Percentiles rank a stretch among this genome's conserved stretches.
Conservation (phyloP, 208 protist genomes). For the Porcisia deanei region DNA sequence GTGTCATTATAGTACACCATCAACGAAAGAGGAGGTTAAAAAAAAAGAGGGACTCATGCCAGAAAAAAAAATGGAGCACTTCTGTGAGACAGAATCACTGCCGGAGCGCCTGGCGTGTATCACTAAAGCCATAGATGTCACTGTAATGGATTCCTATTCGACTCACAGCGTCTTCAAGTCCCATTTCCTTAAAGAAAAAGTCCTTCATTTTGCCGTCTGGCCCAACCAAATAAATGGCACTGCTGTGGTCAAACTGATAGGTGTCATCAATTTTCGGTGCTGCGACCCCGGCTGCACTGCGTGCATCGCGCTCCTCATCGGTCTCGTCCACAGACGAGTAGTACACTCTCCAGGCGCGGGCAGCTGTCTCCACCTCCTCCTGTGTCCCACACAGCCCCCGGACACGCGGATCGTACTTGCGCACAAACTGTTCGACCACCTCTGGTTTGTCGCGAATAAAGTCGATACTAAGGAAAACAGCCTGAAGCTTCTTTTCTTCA, state of each 20-base stretch:
- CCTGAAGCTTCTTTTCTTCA: constrained; percentile 57
- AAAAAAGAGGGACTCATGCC: not conserved
- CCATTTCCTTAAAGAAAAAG: constrained; percentile 90
- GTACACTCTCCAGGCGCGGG: constrained; percentile 75
- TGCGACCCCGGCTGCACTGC: constrained; percentile 60
- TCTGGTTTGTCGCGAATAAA: constrained; percentile 74
- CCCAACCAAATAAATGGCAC: constrained; percentile 82
- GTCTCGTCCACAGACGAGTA: constrained; percentile 86
- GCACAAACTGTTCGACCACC: constrained; percentile 66
- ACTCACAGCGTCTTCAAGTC: constrained; percentile 54
- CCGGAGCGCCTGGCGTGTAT: constrained; percentile 25
- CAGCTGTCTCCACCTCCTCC: constrained; percentile 57
- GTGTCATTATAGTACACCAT: not conserved
- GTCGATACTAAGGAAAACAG: constrained; percentile 81
- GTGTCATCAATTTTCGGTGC: constrained; percentile 66
- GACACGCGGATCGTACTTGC: constrained; percentile 58
- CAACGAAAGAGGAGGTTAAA: constrained; percentile 1
- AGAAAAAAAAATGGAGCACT: not conserved
- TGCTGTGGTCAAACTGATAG: constrained; percentile 90
- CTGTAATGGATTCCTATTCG: constrained; percentile 68
- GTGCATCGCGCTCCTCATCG: constrained; percentile 60
- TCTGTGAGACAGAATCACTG: not conserved
- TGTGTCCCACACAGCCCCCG: constrained; percentile 61
- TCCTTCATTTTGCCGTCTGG: constrained; percentile 89
- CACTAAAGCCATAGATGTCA: constrained; percentile 81